phyloP scores from a whole-genome alignment of 116 monocot species.

The Zostera marina region DNA sequence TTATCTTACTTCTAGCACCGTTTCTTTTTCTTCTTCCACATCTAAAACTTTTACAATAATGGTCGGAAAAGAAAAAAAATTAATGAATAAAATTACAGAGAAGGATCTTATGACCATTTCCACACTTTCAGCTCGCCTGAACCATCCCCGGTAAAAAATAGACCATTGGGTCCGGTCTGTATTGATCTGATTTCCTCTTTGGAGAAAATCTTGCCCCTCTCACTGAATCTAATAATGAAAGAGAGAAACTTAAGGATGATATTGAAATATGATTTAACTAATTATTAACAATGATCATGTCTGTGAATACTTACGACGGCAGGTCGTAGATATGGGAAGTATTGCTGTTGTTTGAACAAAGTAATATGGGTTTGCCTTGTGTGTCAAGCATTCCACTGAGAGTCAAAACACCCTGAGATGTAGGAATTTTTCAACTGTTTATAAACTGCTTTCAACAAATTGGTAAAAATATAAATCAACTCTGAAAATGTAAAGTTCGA shows the following conservation, averaged over 20 bases:
- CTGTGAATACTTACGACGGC: constrained; percentile 28
- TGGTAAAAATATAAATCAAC: not conserved
- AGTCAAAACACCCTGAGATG: constrained; percentile 43
- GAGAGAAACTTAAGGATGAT: not conserved
- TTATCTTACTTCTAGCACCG: not conserved
- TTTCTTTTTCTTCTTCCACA: constrained; percentile 3
- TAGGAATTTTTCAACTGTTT: not conserved
- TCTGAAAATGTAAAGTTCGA: not conserved
- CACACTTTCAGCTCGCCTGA: constrained; percentile 49
- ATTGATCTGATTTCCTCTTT: constrained; percentile 38
- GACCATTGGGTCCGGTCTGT: constrained; percentile 29
- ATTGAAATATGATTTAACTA: constrained; percentile 1
- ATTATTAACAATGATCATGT: not conserved
- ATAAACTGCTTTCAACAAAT: not conserved
- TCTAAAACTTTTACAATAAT: constrained; percentile 2
- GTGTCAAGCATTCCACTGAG: constrained; percentile 66
- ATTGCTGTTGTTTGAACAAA: constrained; percentile 71
- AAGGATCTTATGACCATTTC: constrained; percentile 17
- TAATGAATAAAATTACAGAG: constrained; percentile 6
- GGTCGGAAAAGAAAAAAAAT: not conserved
- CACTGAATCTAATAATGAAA: constrained; percentile 23
- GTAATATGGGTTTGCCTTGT: constrained; percentile 63
- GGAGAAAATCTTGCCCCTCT: constrained; percentile 44
- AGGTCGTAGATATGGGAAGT: constrained; percentile 67
- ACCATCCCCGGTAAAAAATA: constrained; percentile 54